Evolutionary conservation across 441 rosid species (phyloP), one percentile per base, ranked within the genome.

Genomic region (Pelargonium citronellum): DNA sequence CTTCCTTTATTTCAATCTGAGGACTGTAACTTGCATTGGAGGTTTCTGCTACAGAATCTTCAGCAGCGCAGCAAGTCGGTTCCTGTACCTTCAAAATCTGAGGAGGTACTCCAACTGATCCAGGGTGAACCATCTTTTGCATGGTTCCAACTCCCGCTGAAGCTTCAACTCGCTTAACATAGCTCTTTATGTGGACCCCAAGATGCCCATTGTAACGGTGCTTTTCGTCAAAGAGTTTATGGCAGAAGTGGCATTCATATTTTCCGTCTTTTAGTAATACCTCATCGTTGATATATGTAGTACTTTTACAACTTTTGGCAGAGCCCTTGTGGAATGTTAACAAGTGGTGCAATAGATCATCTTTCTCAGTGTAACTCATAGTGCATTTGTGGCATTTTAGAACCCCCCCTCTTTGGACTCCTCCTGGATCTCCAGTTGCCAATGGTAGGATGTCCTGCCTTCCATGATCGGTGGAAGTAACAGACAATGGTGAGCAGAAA

Each of bases 231-330:
- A 76, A 79, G 19, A 71, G 61, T 71, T 77, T 74, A 13, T 74
- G 71, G 74, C 83, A 76, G 47, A 73, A 51, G 71, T 79, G 83
- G 71, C 83, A 76, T 62, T 79, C 70, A 55, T 74, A 79, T 67
- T 79, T 79, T 55, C 80, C 80, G 66, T 76, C 75, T 77, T 68
- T 77, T 2, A 66, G 69, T 64, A 66, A 68, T 47, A 68, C 75
- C 58, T 67, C 63, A 65, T 64, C 77, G 55, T 51, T 61, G 39
- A 53, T 41, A 46, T 65, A 30, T 19, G 65, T 24, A 62, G 58
- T 72, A 66, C 67, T 67, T 68, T 51, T 78, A 46, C 58, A 55
- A 61, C 63, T 69, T 57, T 67, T 76, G 19, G 74, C 11, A 7
- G 60, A 9, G 39, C 72, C 67, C 24, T 71, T 71, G 73, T 79